Evolutionary conservation across 2,329 filamentous ascomycete genomes (phyloP), one percentile per base, ranked within the genome.

Genomic region (Colletotrichum caudatum): DNA sequence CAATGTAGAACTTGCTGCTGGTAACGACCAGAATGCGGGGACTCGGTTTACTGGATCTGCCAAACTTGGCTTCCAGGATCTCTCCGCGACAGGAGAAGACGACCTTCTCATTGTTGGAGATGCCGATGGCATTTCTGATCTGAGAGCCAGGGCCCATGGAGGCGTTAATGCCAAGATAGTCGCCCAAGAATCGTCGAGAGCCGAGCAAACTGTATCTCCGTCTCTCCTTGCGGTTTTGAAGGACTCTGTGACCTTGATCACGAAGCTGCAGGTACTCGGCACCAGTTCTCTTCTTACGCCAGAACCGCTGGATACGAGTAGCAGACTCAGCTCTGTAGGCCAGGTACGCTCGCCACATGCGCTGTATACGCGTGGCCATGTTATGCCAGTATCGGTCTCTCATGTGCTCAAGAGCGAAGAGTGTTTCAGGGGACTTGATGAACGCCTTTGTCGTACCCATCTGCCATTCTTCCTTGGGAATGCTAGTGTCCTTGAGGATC

Each of bases 361-460:
- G 90, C 83, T 99, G 96, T 71, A 99, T 98, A 71, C 96, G 91
- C 72, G 95, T 97, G 4, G 96, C 96, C 96, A 99, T 98, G 83
- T 98, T 99, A 82, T 98, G 95, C 95, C 95, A 98, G 82, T 98
- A 99, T 68, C 94, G 89, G 80, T 99, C 96, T 79, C 96, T 90
- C 95, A 99, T 98, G 69, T 97, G 95, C 82, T 99, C 96, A 14
- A 99, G 86, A 2, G 96, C 96, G 78, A 99, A 99, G 2, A 99
- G 85, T 0, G 96, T 99, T 82, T 99, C 96, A 0, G 96, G 96
- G 0, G 96, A 95, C 82, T 99, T 98, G 85, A 99, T 97, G 78
- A 99, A 99, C 5, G 94, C 95, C 82, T 98, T 99, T 1, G 93
- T 95, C 6, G 96, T 93, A 83, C 96, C 96, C 88, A 99, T 93